Conservation (phyloP, 805 yeast genomes). For the Kodamaea sagamina region DNA sequence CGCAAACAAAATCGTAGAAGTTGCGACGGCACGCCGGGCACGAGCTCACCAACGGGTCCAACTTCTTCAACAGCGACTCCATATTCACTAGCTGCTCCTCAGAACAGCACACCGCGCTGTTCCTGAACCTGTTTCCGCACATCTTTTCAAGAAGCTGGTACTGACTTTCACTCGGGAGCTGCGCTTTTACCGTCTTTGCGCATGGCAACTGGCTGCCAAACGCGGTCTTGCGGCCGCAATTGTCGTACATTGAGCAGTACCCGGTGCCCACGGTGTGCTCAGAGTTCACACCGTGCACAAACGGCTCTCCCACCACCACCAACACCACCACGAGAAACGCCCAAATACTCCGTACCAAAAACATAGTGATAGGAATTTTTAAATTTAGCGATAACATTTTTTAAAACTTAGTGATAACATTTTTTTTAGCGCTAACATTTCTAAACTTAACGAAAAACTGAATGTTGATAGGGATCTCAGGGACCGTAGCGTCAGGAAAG, state of each 20-base stretch:
- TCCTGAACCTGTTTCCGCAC: slow-evolving; percentile 54
- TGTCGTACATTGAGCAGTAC: slow-evolving; percentile 43
- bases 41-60: slow-evolving; percentile 44
- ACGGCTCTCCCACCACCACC: no score
- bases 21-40: slow-evolving; percentile 92
- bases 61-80: slow-evolving; percentile 42
- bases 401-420: no score
- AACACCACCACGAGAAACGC: no score
- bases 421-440: no score
- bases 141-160: slow-evolving; percentile 50
- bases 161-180: slow-evolving; percentile 47
- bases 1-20: slow-evolving; percentile 80
- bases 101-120: slow-evolving; percentile 65
- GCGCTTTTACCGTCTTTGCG: slow-evolving; percentile 56
- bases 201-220: slow-evolving; percentile 85
- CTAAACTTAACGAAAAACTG: not conserved
- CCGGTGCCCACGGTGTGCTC: no score
- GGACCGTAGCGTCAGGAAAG: slow-evolving; percentile 67
- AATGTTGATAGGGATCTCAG: slow-evolving; percentile 81
- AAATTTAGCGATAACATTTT: no score
- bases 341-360: no score
- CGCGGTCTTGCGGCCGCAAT: slow-evolving; percentile 76
- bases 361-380: no score
- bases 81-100: slow-evolving; percentile 58
- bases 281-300: no score